Evolutionary conservation across 78 protist species (phyloP), one percentile per base, ranked within the genome.

Genomic region (Mastigamoeba balamuthi): DNA sequence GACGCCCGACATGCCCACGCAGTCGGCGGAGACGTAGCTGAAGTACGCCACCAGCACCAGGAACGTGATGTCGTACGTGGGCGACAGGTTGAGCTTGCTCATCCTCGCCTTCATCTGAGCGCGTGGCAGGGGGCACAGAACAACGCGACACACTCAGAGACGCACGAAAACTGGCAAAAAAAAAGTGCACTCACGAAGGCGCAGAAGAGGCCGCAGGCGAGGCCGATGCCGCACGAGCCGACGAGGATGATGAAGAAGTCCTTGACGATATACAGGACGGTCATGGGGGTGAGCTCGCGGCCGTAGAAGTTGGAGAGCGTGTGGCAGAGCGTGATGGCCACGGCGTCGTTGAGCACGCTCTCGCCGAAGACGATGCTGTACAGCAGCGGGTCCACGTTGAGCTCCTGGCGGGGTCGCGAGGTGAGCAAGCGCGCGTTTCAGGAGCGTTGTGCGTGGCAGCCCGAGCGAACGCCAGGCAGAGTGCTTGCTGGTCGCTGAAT

Each of bases 331-430:
- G 77, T 87, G 42, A 90, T 78, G 36, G 88, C 33, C 27, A 90
- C 89, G 29, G 91, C 94, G 27, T 90, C 94, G 71, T 90, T 90
- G 35, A 90, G 44, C 6, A 86, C 86, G 28, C 78, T 64, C 69
- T 90, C 94, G 28, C 94, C 94, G 69, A 90, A 90, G 27, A 90
- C 87, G 25, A 90, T 64, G 28, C 29, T 58, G 68, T 81, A 28
- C 44, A 90, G 82, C 58, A 66, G 75, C 36, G 89, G 88, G 29
- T 90, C 85, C 1, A 69, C 81, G 0, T 83, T 28, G 17, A 88
- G 66, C 42, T 70, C 76, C n/a, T 67, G 17, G 17, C 33, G 17
- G 17, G 33, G 17, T 17, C 33, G 17, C 17, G 17, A 7, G 17
- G 33, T 48, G n/a, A n/a, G n/a, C n/a, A n/a, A n/a, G n/a, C n/a